A percentile compares a stretch with the other conserved stretches of the same genome.
phyloP scores from a whole-genome alignment of 768 basidiomycete species.

The Tylopilus rubrobrunneus region DNA sequence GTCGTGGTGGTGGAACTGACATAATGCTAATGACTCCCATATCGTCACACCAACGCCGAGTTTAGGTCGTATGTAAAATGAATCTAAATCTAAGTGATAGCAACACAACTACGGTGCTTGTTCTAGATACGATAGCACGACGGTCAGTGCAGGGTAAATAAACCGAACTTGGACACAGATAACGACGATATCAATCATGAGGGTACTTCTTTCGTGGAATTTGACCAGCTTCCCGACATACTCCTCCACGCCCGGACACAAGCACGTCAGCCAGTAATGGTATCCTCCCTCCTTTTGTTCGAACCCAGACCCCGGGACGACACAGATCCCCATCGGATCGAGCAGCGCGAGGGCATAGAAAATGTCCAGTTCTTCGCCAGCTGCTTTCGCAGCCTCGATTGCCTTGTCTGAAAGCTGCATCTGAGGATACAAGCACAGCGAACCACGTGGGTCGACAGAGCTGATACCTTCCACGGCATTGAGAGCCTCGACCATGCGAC shows the following conservation, averaged over 20 bases:
- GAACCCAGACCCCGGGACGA: conserved; percentile 91
- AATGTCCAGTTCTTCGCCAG: conserved; percentile 80
- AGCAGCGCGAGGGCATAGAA: conserved; percentile 84
- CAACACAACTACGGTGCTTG: no score
- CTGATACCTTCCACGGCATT: conserved; percentile 82
- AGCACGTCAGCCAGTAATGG: conserved; percentile 90
- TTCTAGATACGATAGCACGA: no score
- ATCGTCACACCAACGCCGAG: no score
- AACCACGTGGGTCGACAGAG: conserved; percentile 87
- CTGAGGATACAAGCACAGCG: conserved; percentile 89
- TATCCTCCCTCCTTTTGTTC: conserved; percentile 88
- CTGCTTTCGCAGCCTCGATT: conserved; percentile 62
- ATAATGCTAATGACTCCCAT: no score
- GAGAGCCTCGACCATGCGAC: conserved; percentile 73
- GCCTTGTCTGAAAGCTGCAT: conserved; percentile 74
- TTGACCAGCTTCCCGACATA: conserved; percentile 81
- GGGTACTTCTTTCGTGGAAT: conserved; percentile 63
- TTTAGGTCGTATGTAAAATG: no score
- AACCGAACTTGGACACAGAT: no score
- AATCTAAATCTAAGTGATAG: no score
- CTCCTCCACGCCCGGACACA: conserved; percentile 93
- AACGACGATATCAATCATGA: conserved; percentile 12
- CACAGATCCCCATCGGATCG: conserved; percentile 89
- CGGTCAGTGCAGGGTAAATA: background rate
- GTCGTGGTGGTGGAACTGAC: conserved; percentile 16